A percentile compares a stretch with the other conserved stretches of the same genome.
These are phyloP conservation scores for Trichoderma brevicompactum DNA, from an alignment of 2,329 filamentous ascomycete genomes.

Conservation along the genomic window DNA sequence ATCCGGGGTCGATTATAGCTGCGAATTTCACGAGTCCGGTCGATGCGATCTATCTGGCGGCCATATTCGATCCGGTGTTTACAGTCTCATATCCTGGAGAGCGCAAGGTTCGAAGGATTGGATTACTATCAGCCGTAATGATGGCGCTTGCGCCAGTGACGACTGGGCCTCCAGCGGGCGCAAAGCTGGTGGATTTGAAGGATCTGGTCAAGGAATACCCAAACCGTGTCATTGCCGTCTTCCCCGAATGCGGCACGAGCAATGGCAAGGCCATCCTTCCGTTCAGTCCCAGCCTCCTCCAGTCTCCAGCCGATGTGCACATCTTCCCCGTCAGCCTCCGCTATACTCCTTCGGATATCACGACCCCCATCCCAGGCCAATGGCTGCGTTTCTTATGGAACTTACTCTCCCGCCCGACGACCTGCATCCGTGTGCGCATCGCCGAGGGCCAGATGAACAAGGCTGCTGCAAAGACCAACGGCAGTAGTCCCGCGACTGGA, in stretches of 20 bases:
- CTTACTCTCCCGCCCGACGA: constrained; percentile 80
- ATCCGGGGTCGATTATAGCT: constrained; percentile 80
- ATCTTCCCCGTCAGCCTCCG: constrained; percentile 91
- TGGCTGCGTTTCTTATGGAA: constrained; percentile 82
- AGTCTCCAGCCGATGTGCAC: constrained; percentile 66
- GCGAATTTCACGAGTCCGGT: constrained; percentile 91
- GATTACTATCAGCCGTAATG: constrained; percentile 74
- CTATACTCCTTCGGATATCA: constrained; percentile 87
- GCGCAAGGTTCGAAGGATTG: constrained; percentile 74
- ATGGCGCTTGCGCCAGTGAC: constrained; percentile 69
- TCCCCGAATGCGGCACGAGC: constrained; percentile 92
- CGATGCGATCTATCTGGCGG: constrained; percentile 90
- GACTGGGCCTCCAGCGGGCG: constrained; percentile 48
- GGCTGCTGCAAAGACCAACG: constrained; percentile 45
- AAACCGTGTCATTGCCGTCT: constrained; percentile 77
- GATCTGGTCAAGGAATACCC: constrained; percentile 71
- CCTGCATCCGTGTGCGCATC: constrained; percentile 88
- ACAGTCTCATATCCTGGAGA: constrained; percentile 80
- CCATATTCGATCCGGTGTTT: constrained; percentile 95
- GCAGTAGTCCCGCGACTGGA: constrained; percentile 37
- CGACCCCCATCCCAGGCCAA: constrained; percentile 80
- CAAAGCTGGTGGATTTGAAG: constrained; percentile 63
- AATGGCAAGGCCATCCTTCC: constrained; percentile 91
- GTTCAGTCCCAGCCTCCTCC: constrained; percentile 76
- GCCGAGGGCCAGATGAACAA: constrained; percentile 71